These are phyloP conservation scores for Pezicula neosporulosa DNA, from an alignment of 2,329 filamentous ascomycete species.

Conservation along the genomic window DNA sequence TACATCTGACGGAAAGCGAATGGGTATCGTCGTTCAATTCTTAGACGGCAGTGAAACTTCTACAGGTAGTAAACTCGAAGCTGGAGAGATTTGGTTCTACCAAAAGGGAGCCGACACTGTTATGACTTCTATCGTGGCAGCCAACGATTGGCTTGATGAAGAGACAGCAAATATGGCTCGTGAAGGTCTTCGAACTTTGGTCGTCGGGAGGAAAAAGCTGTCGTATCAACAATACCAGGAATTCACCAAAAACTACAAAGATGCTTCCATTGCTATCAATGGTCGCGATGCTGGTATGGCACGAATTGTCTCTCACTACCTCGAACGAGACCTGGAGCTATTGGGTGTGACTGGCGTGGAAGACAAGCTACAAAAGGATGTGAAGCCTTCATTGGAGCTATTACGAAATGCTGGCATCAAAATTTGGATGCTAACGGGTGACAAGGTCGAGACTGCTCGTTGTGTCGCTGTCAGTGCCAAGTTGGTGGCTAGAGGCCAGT, in stretches of 20 bases:
- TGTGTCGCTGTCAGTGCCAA: constrained; percentile 96
- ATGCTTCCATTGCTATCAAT: constrained; percentile 76
- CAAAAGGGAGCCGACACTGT: constrained; percentile 98
- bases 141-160: constrained; percentile 98
- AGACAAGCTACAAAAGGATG: constrained; percentile 91
- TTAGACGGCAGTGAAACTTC: constrained; percentile 51
- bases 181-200: constrained; percentile 88
- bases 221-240: constrained; percentile 76
- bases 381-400: constrained; percentile 92
- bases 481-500: constrained; percentile 87
- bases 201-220: constrained; percentile 88
- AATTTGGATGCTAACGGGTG: constrained; percentile 99
- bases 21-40: constrained; percentile 96
- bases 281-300: constrained; percentile 81
- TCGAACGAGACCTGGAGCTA: constrained; percentile 87
- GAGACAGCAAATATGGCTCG: constrained; percentile 99
- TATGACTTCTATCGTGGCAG: constrained; percentile 91
- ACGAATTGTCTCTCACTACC: constrained; percentile 70
- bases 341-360: constrained; percentile 97
- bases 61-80: constrained; percentile 43
- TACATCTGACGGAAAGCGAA: constrained; percentile 94
- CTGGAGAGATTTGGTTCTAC: constrained; percentile 93
- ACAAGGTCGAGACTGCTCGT: constrained; percentile 96
- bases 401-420: constrained; percentile 97
- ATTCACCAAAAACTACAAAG: constrained; percentile 71